Evolutionary conservation across 2,329 filamentous ascomycete genomes (phyloP).

Genomic region (Xylaria sp.): DNA sequence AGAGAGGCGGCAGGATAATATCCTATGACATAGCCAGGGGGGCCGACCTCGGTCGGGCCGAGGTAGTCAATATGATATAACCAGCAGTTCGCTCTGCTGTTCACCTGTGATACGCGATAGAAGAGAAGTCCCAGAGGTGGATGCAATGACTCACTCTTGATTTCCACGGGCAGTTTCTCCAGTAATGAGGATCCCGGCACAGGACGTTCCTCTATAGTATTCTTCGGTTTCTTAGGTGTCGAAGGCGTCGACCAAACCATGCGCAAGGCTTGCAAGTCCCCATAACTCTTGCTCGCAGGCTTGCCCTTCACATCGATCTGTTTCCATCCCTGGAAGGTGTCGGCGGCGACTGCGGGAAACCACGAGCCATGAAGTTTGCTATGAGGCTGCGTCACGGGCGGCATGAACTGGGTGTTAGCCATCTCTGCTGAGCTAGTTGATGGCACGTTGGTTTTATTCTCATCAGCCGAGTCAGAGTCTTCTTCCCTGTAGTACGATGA

Average conservation of each 20-base stretch:
- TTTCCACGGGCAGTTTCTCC: conserved; percentile 64
- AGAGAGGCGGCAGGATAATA: background rate
- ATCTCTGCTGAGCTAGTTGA: conserved; percentile 24
- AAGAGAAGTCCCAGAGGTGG: background rate
- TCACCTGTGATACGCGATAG: background rate
- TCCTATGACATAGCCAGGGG: conserved; percentile 12
- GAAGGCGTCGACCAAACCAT: conserved; percentile 49
- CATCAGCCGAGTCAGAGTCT: conserved; percentile 42
- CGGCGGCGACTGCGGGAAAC: conserved; percentile 44
- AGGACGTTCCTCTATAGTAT: conserved; percentile 30
- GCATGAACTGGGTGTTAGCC: conserved; percentile 43
- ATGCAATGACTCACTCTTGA: conserved; percentile 55
- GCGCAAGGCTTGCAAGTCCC: conserved; percentile 52
- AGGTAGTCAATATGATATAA: background rate
- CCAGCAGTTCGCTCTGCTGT: conserved; percentile 7
- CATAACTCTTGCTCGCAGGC: conserved; percentile 55
- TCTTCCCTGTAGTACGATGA: conserved; percentile 49
- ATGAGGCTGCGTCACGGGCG: conserved; percentile 50
- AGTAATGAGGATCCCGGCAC: conserved; percentile 50
- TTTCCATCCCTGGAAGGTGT: conserved; percentile 59
- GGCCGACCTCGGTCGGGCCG: background rate
- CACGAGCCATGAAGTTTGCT: conserved; percentile 55
- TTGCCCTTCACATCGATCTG: conserved; percentile 55
- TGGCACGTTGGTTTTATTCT: conserved; percentile 34
- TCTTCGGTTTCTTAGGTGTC: conserved; percentile 25